A percentile compares a stretch with the other conserved stretches of the same genome.
Evolutionary conservation across 1,284 basidiomycete species (phyloP).

Genomic region (Puccinia coronata): DNA sequence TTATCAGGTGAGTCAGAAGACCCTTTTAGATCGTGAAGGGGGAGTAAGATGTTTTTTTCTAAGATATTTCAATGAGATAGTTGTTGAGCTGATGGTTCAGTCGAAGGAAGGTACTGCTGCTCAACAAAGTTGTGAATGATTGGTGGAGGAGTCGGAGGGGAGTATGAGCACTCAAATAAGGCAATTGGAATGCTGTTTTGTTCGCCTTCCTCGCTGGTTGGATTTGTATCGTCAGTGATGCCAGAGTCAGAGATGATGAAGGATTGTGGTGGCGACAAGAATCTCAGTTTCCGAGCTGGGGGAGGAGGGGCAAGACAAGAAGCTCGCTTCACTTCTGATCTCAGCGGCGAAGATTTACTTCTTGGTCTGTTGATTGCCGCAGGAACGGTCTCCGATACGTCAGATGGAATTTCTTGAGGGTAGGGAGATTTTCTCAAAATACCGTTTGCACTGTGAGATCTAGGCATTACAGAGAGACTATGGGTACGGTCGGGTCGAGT

Average conservation of each 20-base stretch:
- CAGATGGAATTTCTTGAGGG: not conserved
- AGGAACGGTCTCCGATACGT: not conserved
- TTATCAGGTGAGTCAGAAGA: not conserved
- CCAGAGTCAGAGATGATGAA: conserved; percentile 13
- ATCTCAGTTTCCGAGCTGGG: not conserved
- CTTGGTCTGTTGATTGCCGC: not conserved
- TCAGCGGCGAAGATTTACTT: conserved; percentile 32
- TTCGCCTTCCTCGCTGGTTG: conserved; percentile 8
- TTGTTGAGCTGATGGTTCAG: not conserved
- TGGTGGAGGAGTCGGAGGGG: not conserved
- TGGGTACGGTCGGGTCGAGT: not conserved
- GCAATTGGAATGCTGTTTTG: not conserved
- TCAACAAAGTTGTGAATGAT: conserved; percentile 12
- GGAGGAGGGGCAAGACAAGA: not conserved
- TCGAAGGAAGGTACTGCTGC: conserved; percentile 6
- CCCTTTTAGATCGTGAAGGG: not conserved
- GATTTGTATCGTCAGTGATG: conserved; percentile 28
- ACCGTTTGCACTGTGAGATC: not conserved
- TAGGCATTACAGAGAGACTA: conserved; percentile 20
- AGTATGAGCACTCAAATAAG: conserved; percentile 16
- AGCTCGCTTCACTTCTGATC: not conserved
- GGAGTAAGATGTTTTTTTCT: not conserved
- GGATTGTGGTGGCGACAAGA: not conserved
- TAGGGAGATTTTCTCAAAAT: not conserved
- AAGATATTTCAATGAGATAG: not conserved